These are phyloP conservation scores for Geosmithia morbida DNA, from an alignment of 2,329 filamentous ascomycete species.

Conservation along the genomic window DNA sequence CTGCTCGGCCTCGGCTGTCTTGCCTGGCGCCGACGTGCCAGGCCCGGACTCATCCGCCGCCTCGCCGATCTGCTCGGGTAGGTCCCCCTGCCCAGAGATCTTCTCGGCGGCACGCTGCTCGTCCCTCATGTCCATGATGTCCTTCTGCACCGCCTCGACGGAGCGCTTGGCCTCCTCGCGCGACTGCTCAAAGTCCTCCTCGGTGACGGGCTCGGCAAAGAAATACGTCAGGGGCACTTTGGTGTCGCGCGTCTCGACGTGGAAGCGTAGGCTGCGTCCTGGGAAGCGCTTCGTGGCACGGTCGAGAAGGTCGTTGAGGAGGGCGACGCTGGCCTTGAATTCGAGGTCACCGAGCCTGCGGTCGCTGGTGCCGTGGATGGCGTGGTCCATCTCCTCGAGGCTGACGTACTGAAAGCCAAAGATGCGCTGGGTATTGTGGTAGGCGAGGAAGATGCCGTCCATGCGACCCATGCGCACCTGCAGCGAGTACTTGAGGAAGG, in stretches of 20 bases:
- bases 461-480: slow-evolving; percentile 96
- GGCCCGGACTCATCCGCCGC: slow-evolving; percentile 8
- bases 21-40: slow-evolving; percentile 2
- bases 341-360: slow-evolving; percentile 61
- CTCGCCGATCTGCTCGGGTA: not conserved
- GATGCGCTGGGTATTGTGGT: slow-evolving; percentile 85
- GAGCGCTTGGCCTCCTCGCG: not conserved
- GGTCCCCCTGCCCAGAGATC: not conserved
- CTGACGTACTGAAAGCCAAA: slow-evolving; percentile 96
- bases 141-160: not conserved
- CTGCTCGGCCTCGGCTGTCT: slow-evolving; percentile 5
- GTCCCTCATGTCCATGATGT: not conserved
- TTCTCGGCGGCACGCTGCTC: not conserved
- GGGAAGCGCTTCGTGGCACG: slow-evolving; percentile 64
- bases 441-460: slow-evolving; percentile 97
- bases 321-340: slow-evolving; percentile 64
- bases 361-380: slow-evolving; percentile 67
- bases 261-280: slow-evolving; percentile 58
- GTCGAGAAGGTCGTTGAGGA: slow-evolving; percentile 70
- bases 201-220: slow-evolving; percentile 71
- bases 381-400: slow-evolving; percentile 74
- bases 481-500: slow-evolving; percentile 91
- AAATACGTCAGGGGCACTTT: slow-evolving; percentile 64
- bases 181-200: slow-evolving; percentile 46
- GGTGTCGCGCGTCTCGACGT: slow-evolving; percentile 61